Evolutionary conservation across 129 eudicot species (phyloP).

Genomic region (Saussurea involucrata): DNA sequence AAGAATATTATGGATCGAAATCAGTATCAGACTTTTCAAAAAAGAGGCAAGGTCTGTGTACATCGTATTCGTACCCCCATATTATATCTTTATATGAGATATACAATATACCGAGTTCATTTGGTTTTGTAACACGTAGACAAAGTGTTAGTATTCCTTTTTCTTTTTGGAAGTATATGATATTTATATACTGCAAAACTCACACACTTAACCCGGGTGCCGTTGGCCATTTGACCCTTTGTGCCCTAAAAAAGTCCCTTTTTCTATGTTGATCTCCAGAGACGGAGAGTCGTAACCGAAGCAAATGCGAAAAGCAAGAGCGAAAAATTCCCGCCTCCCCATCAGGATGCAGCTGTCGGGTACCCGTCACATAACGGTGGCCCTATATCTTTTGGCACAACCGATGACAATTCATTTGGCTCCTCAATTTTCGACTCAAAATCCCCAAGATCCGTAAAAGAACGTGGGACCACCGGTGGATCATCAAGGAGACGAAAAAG

Average conservation of each 20-base stretch:
- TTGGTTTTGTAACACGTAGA: not conserved
- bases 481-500: constrained; percentile 38
- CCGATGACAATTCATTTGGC: constrained; percentile 43
- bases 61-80: not conserved
- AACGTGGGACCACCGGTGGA: constrained; percentile 13
- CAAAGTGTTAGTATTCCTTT: not conserved
- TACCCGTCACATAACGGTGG: constrained; percentile 41
- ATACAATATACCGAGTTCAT: not conserved
- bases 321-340: constrained; percentile 85
- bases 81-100: not conserved
- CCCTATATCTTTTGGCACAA: constrained; percentile 41
- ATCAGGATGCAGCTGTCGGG: constrained; percentile 75
- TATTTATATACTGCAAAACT: not conserved
- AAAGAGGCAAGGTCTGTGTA: not conserved
- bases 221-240: not conserved
- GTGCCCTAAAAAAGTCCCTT: not conserved
- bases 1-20: too few species aligned
- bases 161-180: too few species aligned
- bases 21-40: too few species aligned
- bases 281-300: constrained; percentile 49
- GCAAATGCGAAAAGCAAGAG: constrained; percentile 68
- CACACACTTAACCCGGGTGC: not conserved
- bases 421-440: constrained; percentile 49
- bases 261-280: constrained; percentile 36
- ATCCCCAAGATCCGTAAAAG: constrained; percentile 43